phyloP scores from a whole-genome alignment of 176 grass and related monocot genomes.

The Thinopyrum elongatum region DNA sequence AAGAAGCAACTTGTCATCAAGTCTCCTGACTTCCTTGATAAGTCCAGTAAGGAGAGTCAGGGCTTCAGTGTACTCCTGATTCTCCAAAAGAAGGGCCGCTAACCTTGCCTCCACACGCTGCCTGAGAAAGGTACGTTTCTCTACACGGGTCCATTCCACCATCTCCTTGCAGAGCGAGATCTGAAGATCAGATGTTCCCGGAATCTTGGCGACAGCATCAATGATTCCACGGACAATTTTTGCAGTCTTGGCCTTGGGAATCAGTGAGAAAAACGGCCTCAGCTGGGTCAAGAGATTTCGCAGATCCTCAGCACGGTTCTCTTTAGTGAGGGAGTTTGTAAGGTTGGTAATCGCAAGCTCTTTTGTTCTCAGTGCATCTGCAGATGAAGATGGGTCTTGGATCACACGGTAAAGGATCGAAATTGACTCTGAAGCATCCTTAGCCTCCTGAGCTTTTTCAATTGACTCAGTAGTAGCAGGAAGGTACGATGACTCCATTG shows the following conservation, averaged over 20 bases:
- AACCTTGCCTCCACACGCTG: constrained; percentile 15
- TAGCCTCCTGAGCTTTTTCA: constrained; percentile 14
- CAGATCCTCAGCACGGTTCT: constrained; percentile 10
- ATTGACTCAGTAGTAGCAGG: constrained; percentile 17
- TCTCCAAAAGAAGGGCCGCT: constrained; percentile 6
- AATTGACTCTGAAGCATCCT: constrained; percentile 14
- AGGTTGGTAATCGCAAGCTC: constrained; percentile 14
- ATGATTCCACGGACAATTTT: constrained; percentile 19
- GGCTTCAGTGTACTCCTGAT: constrained; percentile 7
- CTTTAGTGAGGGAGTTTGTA: constrained; percentile 10
- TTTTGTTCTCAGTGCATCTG: constrained; percentile 9
- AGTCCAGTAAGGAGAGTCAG: constrained; percentile 1
- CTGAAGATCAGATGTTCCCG: constrained; percentile 15
- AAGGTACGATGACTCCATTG: neutral
- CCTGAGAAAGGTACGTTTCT: neutral
- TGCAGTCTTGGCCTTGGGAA: constrained; percentile 20
- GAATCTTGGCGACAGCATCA: constrained; percentile 12
- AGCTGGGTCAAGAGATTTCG: constrained; percentile 8
- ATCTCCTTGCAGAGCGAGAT: constrained; percentile 16
- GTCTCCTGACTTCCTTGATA: constrained; percentile 22
- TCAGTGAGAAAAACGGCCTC: constrained; percentile 6
- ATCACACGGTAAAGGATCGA: constrained; percentile 9
- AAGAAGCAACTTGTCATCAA: constrained; percentile 16
- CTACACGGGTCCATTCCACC: constrained; percentile 9
- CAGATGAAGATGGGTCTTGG: constrained; percentile 1